phyloP scores from a whole-genome alignment of 164 flowering plant genomes.

The Aristolochia contorta region DNA sequence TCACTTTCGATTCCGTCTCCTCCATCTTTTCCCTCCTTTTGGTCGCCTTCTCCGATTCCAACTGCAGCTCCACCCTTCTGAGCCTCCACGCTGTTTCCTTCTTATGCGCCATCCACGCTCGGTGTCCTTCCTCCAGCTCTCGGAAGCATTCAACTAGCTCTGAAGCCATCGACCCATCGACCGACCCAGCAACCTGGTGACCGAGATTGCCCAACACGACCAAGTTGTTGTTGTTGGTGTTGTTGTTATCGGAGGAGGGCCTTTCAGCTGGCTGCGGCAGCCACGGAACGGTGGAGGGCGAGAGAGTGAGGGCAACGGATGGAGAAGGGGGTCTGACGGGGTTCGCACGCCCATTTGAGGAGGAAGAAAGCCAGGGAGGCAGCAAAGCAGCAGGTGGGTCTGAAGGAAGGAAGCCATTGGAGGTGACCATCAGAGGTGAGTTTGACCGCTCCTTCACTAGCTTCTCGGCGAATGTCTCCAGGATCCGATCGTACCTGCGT shows the following conservation, averaged over 20 bases:
- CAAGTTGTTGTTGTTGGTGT: conserved; percentile 17
- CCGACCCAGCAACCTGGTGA: conserved; percentile 20
- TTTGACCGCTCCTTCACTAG: conserved; percentile 48
- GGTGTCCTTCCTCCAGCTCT: conserved; percentile 81
- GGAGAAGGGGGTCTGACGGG: conserved; percentile 58
- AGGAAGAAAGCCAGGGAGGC: conserved; percentile 75
- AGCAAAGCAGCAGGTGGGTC: conserved; percentile 42
- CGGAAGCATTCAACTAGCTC: conserved; percentile 71
- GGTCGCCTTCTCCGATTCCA: conserved; percentile 79
- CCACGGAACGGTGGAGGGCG: conserved; percentile 67
- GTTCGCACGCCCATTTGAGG: conserved; percentile 18
- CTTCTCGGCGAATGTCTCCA: conserved; percentile 91
- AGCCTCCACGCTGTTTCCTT: conserved; percentile 93
- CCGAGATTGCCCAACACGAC: conserved; percentile 23
- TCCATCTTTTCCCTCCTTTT: conserved; percentile 75
- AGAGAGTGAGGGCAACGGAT: conserved; percentile 69
- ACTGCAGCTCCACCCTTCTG: conserved; percentile 70
- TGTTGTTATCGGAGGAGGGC: conserved; percentile 10
- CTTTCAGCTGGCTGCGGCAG: conserved; percentile 32
- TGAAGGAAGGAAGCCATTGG: conserved; percentile 52
- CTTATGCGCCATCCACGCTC: conserved; percentile 70
- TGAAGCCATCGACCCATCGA: conserved; percentile 26
- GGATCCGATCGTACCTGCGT: conserved; percentile 59
- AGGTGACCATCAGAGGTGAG: conserved; percentile 50
- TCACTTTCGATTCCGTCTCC: conserved; percentile 66